phyloP scores from a whole-genome alignment of 768 basidiomycete species.

The Leucogyrophana mollusca region DNA sequence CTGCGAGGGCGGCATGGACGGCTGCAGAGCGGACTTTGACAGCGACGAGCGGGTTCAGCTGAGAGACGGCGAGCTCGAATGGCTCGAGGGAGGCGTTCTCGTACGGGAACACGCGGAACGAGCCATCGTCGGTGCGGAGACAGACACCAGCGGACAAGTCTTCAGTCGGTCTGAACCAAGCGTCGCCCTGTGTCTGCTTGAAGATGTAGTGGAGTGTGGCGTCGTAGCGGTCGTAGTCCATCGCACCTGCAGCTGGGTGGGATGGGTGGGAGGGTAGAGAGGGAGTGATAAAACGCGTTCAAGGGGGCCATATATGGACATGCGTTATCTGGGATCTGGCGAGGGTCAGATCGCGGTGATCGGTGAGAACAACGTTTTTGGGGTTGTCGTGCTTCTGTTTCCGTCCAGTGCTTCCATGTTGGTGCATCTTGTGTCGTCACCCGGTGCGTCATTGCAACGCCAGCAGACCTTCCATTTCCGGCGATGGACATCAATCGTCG shows the following conservation, averaged over 20 bases:
- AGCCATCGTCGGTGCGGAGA: constrained; percentile 61
- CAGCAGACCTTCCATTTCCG: too few relatives aligned
- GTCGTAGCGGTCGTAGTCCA: constrained; percentile 81
- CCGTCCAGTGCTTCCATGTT: neutral
- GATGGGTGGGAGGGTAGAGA: constrained; percentile 6
- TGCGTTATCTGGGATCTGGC: constrained; percentile 1
- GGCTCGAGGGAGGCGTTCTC: constrained; percentile 72
- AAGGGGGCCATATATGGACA: neutral
- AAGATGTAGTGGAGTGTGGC: constrained; percentile 80
- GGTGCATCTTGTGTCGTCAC: too few relatives aligned
- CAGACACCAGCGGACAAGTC: constrained; percentile 77
- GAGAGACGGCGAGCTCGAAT: constrained; percentile 73
- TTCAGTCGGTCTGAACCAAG: constrained; percentile 83
- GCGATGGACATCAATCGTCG: too few relatives aligned
- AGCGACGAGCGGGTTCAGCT: constrained; percentile 79
- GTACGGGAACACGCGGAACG: constrained; percentile 82
- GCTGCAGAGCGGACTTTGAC: constrained; percentile 79
- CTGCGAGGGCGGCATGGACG: constrained; percentile 53
- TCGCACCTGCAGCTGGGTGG: constrained; percentile 20
- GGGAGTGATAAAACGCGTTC: constrained; percentile 25
- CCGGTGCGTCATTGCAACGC: too few relatives aligned
- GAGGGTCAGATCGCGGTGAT: neutral
- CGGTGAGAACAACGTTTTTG: neutral
- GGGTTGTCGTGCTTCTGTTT: neutral
- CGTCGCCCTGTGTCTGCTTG: constrained; percentile 78